Evolutionary conservation across 345 rosid species (phyloP), one percentile per base, ranked within the genome.

Genomic region (Aquilaria yunnanensis): DNA sequence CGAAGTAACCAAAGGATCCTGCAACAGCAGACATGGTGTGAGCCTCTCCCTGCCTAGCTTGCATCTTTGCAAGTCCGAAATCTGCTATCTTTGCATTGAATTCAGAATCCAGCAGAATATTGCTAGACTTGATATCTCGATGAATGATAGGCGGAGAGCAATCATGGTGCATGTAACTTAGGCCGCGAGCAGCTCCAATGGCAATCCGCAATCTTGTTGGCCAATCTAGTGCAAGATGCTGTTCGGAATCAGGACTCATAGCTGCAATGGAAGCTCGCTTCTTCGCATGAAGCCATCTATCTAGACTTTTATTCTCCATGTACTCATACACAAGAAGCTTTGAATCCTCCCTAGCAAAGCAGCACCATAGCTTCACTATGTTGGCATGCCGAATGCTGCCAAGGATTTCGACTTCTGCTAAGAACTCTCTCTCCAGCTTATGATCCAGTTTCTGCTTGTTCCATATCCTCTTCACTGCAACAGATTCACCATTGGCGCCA

Each of bases 291-390:
- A 88, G 90, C 99, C 99, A 94, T 43, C 75, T 69, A 66, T 94
- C 99, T 2, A 94, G 77, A 57, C 97, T 94, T 1, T 79, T 81
- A 51, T 94, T 94, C 83, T 90, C 92, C 74, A 90, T 70, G 71
- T 88, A 94, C 78, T 94, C 97, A 3, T 94, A 94, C 33, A 94
- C 99, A 0, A 94, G 85, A 70, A 94, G 90, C 81, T 86, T 90
- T 0, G 97, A 90, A 56, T 81, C 84, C 54, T 83, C 95, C 51
- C 89, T 77, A 3, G 97, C 88, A 58, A 94, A 81, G 66, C 96
- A 94, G 73, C 99, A 94, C 74, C 83, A 55, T 33, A 94, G 62
- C 68, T 90, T 94, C 63, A 94, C 92, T 41, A 94, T 94, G 60
- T 86, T 94, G 10, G 88, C 62, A 67, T 94, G 99, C 61, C 88